Evolutionary conservation across 208 protist species (phyloP), one percentile per base, ranked within the genome.

Genomic region (Trypanosomatidae sp.): DNA sequence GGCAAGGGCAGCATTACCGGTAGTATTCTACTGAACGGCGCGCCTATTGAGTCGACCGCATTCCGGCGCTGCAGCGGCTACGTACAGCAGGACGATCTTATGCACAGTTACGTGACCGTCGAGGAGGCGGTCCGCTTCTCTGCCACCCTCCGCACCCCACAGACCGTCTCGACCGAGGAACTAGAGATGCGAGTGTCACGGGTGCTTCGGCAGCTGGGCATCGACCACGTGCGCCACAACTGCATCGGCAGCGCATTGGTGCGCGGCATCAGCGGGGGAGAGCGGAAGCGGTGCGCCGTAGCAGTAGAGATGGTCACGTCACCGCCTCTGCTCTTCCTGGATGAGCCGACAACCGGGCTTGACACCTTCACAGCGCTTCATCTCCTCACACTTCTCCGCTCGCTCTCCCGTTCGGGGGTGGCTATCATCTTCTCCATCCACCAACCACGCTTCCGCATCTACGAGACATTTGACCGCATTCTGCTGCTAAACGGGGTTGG

Each of bases 291-390:
- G 3, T 86, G 80, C 68, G 78, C 82, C 15, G 81, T 96, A 17
- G 90, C 88, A 33, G 84, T 84, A 17, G 91, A 93, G 68, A 71
- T 94, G 43, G 87, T 92, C 43, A 79, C 90, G 15, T 44, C 71
- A 7, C 91, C 91, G 2, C 78, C 84, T 7, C 71, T 95, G 36
- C 73, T 97, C 28, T 91, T 95, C 52, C 81, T 92, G 12, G 92
- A 95, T 47, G 90, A 95, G 69, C 90, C 87, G 6, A 94, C 89
- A 22, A 96, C 89, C 17, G 92, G 94, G 15, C 83, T 98, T 8
- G 92, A 98, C 79, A 91, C 88, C 17, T 88, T 92, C 77, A 90
- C 82, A 25, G 91, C 91, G 47, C 78, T 87, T 62, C 80, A 89
- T 65, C 69, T 95, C 28, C 47, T 91, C 36, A 79, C 78, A 5